Conservation (phyloP, 345 rosid genomes). For the Melaleuca quinquenervia region DNA sequence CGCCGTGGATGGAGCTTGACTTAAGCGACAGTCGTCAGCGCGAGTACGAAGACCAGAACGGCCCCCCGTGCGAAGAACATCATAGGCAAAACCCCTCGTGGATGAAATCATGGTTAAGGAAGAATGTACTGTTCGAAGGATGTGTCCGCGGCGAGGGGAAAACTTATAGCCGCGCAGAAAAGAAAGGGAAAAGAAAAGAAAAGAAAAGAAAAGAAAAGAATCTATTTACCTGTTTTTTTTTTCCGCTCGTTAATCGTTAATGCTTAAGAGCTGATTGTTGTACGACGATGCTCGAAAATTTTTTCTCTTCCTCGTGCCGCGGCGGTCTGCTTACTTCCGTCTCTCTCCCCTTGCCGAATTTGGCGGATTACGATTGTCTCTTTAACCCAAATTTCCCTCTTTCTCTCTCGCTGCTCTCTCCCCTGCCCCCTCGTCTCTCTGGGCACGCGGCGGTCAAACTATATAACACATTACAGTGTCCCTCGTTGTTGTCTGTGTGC, state of each 20-base stretch:
- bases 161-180: too few species aligned
- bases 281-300: background rate
- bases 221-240: background rate
- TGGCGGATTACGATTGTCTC: background rate
- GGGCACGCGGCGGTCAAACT: background rate
- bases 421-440: background rate
- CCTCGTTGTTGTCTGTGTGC: background rate
- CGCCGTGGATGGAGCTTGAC: background rate
- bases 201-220: background rate
- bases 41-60: background rate
- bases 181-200: fast-evolving
- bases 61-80: background rate
- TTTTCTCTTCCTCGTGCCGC: background rate
- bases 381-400: background rate
- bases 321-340: background rate
- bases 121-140: background rate
- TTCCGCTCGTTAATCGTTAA: background rate
- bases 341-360: background rate
- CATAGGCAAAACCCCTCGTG: background rate
- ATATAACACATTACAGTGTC: background rate
- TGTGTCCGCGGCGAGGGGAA: too few species aligned
- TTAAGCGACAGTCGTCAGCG: fast-evolving
- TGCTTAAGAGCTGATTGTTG: background rate
- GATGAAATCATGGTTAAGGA: background rate
- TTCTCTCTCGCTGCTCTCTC: background rate